Base-by-base conservation (phyloP, 2,329 filamentous ascomycete species). In the Fusarium globosum region DNA sequence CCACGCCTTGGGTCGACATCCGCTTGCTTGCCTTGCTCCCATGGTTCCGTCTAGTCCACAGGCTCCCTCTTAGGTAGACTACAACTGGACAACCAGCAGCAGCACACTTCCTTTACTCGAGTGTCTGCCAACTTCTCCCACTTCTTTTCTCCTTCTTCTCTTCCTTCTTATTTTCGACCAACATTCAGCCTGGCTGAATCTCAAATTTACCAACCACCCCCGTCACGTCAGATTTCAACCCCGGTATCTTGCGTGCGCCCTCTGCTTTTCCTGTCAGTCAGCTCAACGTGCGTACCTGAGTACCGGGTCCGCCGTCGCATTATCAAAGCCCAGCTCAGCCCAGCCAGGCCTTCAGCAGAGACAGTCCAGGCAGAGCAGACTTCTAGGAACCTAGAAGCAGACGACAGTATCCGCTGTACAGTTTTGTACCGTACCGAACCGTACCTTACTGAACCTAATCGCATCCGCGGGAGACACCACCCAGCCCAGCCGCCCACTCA, bases 401-500 rank as follows among this genome's bases (percentile, higher is more conserved):
- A 58, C 30, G n/a, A 36, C 39, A 58, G 55, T 36, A 58, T 49
- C 41, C 23, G 55, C 41, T 58, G 33, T 58, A 36, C 23, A 36
- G 41, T 58, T 36, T 48, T 36, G 41, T 49, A 26, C 39, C 23
- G 30, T 36, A 46, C 41, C 21, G 41, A 46, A 58, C 55, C 55
- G 23, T 58, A 35, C 55, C 55, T 49, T 58, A 49, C 41, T 36
- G 55, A 58, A 58, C 55, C 56, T 76, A 77, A 76, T 74, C 75
- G 73, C 75, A 72, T 64, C 69, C 72, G 72, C 69, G 67, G 75
- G 71, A 77, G 73, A 75, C 71, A 68, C 63, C 59, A 65, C 43
- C 51, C 51, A 53, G 51, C 51, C 55, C 61, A 68, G 62, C 51
- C 51, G 67, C 65, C 75, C 75, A 76, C 64, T 72, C 74, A 46